Evolutionary conservation across 108 stramenopile species (phyloP).

Genomic region (Nannochloropsis granulata): DNA sequence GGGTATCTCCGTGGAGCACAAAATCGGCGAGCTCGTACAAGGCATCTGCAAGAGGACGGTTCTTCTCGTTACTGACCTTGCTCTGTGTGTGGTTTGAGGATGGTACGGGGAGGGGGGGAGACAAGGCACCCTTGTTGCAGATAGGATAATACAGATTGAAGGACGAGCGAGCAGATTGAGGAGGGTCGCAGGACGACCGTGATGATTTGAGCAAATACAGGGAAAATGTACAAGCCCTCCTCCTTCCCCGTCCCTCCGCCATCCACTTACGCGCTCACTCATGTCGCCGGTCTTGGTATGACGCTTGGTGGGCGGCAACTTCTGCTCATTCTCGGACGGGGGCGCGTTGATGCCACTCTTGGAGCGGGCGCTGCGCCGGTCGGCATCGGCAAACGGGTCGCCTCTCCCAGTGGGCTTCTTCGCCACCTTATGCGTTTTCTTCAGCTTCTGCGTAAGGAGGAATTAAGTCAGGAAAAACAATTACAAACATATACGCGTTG

Average conservation of each 20-base stretch:
- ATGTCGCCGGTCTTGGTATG: background rate
- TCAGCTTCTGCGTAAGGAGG: too few relatives aligned
- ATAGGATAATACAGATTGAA: too few relatives aligned
- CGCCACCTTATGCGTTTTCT: background rate
- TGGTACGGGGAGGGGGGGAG: too few relatives aligned
- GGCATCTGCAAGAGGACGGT: background rate
- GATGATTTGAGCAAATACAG: too few relatives aligned
- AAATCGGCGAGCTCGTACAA: background rate
- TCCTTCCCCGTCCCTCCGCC: background rate
- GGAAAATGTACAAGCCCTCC: too few relatives aligned
- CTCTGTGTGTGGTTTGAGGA: too few relatives aligned
- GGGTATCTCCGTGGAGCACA: background rate
- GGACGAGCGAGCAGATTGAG: too few relatives aligned
- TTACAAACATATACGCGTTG: background rate
- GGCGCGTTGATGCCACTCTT: background rate
- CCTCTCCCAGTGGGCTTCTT: background rate
- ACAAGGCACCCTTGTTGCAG: too few relatives aligned
- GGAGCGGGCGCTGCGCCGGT: background rate
- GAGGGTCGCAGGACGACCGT: too few relatives aligned
- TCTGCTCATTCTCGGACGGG: background rate
- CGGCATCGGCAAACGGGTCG: background rate
- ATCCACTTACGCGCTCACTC: background rate
- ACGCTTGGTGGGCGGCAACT: background rate
- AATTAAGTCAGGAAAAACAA: too few relatives aligned
- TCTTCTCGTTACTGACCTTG: background rate